Percentiles rank a stretch among this genome's conserved stretches.
Evolutionary conservation across 108 stramenopile genomes (phyloP).

Genomic region (Seminavis robusta): DNA sequence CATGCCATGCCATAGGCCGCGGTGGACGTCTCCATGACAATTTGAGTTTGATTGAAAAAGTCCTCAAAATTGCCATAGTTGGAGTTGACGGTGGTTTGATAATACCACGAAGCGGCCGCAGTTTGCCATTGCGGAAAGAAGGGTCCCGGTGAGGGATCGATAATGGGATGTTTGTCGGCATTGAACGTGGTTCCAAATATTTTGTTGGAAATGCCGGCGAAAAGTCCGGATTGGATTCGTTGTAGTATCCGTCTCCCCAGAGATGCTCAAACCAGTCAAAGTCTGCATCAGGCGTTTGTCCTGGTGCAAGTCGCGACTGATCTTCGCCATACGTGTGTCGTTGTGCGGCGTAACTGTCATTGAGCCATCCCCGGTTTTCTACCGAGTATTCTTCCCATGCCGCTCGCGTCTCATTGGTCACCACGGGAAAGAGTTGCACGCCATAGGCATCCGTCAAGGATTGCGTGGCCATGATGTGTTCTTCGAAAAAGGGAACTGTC

Average conservation of each 20-base stretch:
- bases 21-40: neutral
- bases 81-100: constrained; percentile 1
- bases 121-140: constrained; percentile 10
- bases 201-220: too few relatives aligned
- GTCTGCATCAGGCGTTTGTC: neutral
- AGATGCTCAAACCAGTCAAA: neutral
- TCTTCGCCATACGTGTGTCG: too few relatives aligned
- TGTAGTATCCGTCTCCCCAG: constrained; percentile 7
- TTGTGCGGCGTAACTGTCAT: too few relatives aligned
- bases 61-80: constrained; percentile 2
- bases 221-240: too few relatives aligned
- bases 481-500: constrained; percentile 5
- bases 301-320: too few relatives aligned
- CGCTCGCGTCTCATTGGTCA: neutral
- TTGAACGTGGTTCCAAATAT: too few relatives aligned
- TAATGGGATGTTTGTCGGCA: neutral
- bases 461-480: neutral
- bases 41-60: neutral
- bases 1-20: neutral
- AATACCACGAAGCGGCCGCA: constrained; percentile 2
- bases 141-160: neutral
- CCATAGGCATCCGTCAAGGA: constrained; percentile 8
- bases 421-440: constrained; percentile 3
- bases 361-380: constrained; percentile 12
- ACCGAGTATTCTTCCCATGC: too few relatives aligned